These are phyloP conservation scores for Vanrija pseudolonga DNA, from an alignment of 1,284 basidiomycete genomes.

Conservation along the genomic window DNA sequence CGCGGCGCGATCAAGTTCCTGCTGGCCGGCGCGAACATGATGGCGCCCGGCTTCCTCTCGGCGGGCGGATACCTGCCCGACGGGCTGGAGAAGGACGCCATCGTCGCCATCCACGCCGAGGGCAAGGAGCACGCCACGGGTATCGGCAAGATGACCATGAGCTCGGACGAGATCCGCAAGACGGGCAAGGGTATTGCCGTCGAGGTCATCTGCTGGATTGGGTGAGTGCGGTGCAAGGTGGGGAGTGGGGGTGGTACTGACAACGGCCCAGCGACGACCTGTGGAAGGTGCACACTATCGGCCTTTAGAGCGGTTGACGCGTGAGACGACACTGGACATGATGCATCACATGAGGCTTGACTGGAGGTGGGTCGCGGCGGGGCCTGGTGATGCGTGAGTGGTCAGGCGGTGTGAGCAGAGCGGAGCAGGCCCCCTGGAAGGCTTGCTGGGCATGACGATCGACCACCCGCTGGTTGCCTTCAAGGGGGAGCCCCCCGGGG, in stretches of 20 bases:
- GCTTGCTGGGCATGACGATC: too few relatives aligned
- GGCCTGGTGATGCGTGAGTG: too few relatives aligned
- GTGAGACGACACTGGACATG: too few relatives aligned
- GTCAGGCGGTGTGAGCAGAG: too few relatives aligned
- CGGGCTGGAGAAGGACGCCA: conserved; percentile 63
- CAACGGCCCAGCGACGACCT: conserved; percentile 74
- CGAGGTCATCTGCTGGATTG: conserved; percentile 62
- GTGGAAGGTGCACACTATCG: conserved; percentile 70
- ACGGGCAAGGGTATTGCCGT: conserved; percentile 89
- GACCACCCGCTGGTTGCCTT: too few relatives aligned
- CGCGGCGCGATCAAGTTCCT: conserved; percentile 97
- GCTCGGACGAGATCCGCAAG: conserved; percentile 82
- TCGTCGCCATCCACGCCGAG: conserved; percentile 87
- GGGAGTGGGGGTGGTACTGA: conserved; percentile 1
- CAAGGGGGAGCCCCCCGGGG: too few relatives aligned
- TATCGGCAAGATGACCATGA: conserved; percentile 77
- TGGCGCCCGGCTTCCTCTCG: conserved; percentile 94
- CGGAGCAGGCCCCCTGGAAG: too few relatives aligned
- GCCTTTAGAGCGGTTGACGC: conserved; percentile 20
- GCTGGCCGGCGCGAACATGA: conserved; percentile 86
- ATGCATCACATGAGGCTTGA: too few relatives aligned
- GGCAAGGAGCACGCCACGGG: conserved; percentile 93
- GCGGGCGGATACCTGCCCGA: conserved; percentile 84
- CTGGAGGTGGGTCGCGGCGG: too few relatives aligned
- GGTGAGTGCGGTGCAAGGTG: conserved; percentile 31